phyloP scores from a whole-genome alignment of 1,284 basidiomycete species.

The Malassezia japonica region DNA sequence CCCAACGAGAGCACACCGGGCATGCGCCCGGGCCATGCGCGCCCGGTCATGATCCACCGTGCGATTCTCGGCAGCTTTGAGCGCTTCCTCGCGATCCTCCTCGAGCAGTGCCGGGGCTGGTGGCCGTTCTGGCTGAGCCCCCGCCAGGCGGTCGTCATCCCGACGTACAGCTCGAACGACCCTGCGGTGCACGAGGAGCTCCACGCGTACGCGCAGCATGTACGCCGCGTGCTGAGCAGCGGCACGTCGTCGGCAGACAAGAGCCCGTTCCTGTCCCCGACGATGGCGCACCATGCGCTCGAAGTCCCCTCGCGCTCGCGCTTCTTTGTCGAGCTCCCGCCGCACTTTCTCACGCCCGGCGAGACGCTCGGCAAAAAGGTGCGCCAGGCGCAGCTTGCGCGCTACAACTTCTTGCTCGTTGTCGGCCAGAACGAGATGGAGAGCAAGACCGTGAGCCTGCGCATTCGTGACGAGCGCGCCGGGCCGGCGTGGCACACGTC shows the following conservation, averaged over 20 bases:
- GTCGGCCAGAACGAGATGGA: slow-evolving; percentile 38
- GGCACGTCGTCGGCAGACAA: slow-evolving; percentile 13
- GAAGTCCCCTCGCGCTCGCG: slow-evolving; percentile 12
- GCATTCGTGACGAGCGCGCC: slow-evolving; percentile 23
- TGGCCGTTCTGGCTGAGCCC: slow-evolving; percentile 47
- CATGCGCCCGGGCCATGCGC: slow-evolving; percentile 6
- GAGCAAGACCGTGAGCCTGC: slow-evolving; percentile 27
- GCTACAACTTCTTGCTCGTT: slow-evolving; percentile 40
- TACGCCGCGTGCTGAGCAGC: slow-evolving; percentile 21
- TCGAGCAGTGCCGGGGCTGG: slow-evolving; percentile 37
- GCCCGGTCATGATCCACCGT: slow-evolving; percentile 46
- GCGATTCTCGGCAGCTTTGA: slow-evolving; percentile 46
- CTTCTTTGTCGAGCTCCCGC: slow-evolving; percentile 41
- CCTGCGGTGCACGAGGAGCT: slow-evolving; percentile 15
- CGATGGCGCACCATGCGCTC: slow-evolving; percentile 3
- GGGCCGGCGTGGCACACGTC: slow-evolving; percentile 8
- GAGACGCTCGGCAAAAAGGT: slow-evolving; percentile 37
- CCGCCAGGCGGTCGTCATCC: slow-evolving; percentile 37
- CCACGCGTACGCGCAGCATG: slow-evolving; percentile 18
- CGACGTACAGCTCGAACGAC: slow-evolving; percentile 15
- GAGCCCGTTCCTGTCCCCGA: neutral
- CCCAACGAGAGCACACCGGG: slow-evolving; percentile 1
- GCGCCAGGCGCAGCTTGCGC: slow-evolving; percentile 27
- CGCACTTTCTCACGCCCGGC: slow-evolving; percentile 14
- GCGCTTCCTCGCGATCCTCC: slow-evolving; percentile 44